These are phyloP conservation scores for Aurinia saxatilis DNA, from an alignment of 345 rosid genomes.

Conservation along the genomic window DNA sequence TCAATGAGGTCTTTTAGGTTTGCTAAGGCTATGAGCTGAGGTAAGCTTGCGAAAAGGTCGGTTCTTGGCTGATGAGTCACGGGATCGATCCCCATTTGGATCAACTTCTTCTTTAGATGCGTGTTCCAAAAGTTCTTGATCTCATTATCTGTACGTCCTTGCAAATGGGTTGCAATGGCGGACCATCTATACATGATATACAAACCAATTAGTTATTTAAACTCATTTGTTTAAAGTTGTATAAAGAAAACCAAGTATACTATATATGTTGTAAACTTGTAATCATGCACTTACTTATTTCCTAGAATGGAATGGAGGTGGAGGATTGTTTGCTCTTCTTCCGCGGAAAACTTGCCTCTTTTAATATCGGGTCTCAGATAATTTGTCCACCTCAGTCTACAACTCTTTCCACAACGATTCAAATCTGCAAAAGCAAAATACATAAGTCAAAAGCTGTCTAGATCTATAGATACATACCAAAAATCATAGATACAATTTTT, in stretches of 20 bases:
- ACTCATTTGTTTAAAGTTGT: background rate
- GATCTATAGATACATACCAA: background rate
- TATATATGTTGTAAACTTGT: background rate
- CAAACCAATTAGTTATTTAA: background rate
- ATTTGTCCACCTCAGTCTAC: constrained; percentile 79
- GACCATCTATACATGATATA: constrained; percentile 49
- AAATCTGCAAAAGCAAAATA: constrained; percentile 37
- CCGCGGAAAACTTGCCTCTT: constrained; percentile 71
- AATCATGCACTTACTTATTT: constrained; percentile 48
- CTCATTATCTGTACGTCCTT: constrained; percentile 73
- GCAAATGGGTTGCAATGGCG: constrained; percentile 62
- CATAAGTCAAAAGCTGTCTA: background rate
- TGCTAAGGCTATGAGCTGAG: constrained; percentile 34
- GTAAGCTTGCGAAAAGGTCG: constrained; percentile 31
- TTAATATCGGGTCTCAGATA: constrained; percentile 74
- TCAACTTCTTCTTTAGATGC: constrained; percentile 66
- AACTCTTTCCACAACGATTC: constrained; percentile 81
- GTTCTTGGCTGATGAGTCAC: constrained; percentile 75
- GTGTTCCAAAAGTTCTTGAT: constrained; percentile 85
- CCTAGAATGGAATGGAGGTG: constrained; percentile 77
- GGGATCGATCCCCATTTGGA: constrained; percentile 80
- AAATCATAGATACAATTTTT: background rate
- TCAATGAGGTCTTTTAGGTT: constrained; percentile 28
- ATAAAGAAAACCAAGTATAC: background rate
- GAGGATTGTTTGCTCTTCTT: constrained; percentile 70